phyloP scores from a whole-genome alignment of 306 rosid species.

The Coriaria nepalensis region DNA sequence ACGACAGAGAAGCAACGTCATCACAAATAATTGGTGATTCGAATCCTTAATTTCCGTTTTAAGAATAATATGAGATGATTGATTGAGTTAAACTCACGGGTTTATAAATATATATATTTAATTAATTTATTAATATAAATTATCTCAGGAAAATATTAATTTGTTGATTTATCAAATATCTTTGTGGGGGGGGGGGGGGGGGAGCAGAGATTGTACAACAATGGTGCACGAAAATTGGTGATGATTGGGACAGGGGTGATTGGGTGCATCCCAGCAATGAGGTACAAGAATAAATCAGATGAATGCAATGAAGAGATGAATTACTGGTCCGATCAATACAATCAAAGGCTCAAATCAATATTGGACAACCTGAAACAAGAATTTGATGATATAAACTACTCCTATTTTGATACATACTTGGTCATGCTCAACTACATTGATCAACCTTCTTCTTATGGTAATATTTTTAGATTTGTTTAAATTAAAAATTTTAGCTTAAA shows the following conservation, averaged over 20 bases:
- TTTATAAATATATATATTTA: neutral
- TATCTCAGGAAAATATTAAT: too few species aligned
- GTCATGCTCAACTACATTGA: neutral
- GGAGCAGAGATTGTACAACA: slow-evolving; percentile 28
- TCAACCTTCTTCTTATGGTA: slow-evolving; percentile 2
- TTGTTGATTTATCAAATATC: too few species aligned
- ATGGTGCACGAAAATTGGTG: slow-evolving; percentile 48
- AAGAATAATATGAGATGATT: too few species aligned
- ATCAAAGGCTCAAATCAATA: slow-evolving; percentile 34
- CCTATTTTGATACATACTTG: slow-evolving; percentile 5
- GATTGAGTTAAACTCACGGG: too few species aligned
- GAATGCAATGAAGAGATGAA: slow-evolving; percentile 38
- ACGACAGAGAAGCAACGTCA: too few species aligned
- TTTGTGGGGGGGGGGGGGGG: too few species aligned
- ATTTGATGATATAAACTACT: slow-evolving; percentile 22
- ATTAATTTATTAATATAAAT: too few species aligned
- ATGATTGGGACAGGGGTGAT: slow-evolving; percentile 32
- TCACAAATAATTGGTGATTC: too few species aligned
- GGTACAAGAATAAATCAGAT: slow-evolving; percentile 16
- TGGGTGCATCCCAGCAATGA: slow-evolving; percentile 51
- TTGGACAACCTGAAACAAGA: slow-evolving; percentile 28
- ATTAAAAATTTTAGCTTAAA: too few species aligned
- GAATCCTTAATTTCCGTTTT: too few species aligned
- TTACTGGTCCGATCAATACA: slow-evolving; percentile 22
- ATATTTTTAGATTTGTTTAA: too few species aligned